Evolutionary conservation across 495 filamentous ascomycete genomes (phyloP).

Genomic region (Penicillium samsonianum): DNA sequence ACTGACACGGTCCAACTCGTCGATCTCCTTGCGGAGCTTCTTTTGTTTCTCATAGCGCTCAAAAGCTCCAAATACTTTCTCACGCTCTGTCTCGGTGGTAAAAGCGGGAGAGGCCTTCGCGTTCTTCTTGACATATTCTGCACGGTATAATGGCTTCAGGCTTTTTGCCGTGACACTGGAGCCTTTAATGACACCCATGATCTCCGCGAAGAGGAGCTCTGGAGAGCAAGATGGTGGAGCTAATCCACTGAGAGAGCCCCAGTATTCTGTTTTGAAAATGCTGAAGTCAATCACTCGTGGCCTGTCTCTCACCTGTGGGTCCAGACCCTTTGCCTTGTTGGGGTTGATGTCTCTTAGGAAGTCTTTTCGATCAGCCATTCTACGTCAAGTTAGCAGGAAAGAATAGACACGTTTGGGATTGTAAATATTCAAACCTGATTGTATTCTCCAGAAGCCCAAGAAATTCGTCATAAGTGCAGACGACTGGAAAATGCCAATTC

Average conservation of each 20-base stretch:
- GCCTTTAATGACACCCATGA: slow-evolving; percentile 49
- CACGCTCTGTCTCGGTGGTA: slow-evolving; percentile 25
- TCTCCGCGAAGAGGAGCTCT: slow-evolving; percentile 46
- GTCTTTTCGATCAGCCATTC: slow-evolving; percentile 19
- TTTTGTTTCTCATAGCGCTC: slow-evolving; percentile 41
- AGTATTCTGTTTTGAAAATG: slow-evolving; percentile 42
- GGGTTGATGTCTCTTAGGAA: slow-evolving; percentile 4
- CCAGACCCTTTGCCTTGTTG: neutral
- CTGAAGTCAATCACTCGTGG: slow-evolving; percentile 34
- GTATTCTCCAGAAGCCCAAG: slow-evolving; percentile 38
- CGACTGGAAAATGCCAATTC: slow-evolving; percentile 39
- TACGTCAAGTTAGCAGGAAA: neutral
- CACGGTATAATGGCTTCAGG: slow-evolving; percentile 27
- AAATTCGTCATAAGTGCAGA: slow-evolving; percentile 45
- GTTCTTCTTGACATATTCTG: slow-evolving; percentile 32
- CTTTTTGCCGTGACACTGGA: slow-evolving; percentile 19
- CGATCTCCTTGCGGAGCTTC: slow-evolving; percentile 27
- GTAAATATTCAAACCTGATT: slow-evolving; percentile 3
- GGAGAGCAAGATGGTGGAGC: slow-evolving; percentile 21
- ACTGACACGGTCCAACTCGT: slow-evolving; percentile 39
- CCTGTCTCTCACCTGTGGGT: neutral
- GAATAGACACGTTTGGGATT: neutral
- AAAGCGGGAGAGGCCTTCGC: slow-evolving; percentile 34
- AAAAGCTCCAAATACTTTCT: slow-evolving; percentile 35
- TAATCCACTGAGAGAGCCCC: slow-evolving; percentile 30